phyloP scores from a whole-genome alignment of 2,329 filamentous ascomycete genomes.

The Nigrospora oryzae region DNA sequence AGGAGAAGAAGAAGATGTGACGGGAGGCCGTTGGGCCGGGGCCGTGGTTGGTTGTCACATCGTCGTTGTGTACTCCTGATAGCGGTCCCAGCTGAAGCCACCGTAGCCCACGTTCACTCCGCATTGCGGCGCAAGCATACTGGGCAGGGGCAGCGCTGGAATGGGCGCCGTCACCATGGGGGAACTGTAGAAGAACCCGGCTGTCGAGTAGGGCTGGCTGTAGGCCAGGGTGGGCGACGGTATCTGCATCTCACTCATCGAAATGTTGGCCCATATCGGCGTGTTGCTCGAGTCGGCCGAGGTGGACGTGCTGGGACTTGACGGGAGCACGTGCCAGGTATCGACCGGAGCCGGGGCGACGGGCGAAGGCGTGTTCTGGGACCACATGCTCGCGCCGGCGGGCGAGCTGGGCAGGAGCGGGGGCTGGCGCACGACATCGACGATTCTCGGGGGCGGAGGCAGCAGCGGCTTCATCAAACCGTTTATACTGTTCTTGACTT shows the following conservation, averaged over 20 bases:
- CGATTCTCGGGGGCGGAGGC: conserved; percentile 76
- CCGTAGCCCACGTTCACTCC: conserved; percentile 69
- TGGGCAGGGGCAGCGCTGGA: conserved; percentile 72
- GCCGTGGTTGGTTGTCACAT: conserved; percentile 65
- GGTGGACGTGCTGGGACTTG: conserved; percentile 68
- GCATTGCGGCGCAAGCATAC: conserved; percentile 79
- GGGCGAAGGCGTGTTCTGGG: conserved; percentile 57
- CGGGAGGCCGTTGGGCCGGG: conserved; percentile 37
- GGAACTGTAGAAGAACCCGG: conserved; percentile 71
- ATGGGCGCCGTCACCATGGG: conserved; percentile 68
- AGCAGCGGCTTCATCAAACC: conserved; percentile 80
- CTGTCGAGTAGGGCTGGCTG: conserved; percentile 68
- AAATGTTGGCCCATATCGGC: conserved; percentile 73
- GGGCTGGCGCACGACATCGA: conserved; percentile 82
- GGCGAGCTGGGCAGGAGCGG: conserved; percentile 80
- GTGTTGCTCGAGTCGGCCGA: conserved; percentile 59
- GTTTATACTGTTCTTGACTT: conserved; percentile 83
- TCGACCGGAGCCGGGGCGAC: conserved; percentile 67
- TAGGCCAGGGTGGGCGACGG: conserved; percentile 66
- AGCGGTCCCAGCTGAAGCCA: conserved; percentile 79
- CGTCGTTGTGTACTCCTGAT: conserved; percentile 75
- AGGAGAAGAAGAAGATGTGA: conserved; percentile 28
- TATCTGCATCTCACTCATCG: conserved; percentile 64
- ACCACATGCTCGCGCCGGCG: conserved; percentile 70
- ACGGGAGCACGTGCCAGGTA: conserved; percentile 84